Base-by-base conservation (phyloP, 192 early-diverging fungal species). In the Coemansia sp. region DNA sequence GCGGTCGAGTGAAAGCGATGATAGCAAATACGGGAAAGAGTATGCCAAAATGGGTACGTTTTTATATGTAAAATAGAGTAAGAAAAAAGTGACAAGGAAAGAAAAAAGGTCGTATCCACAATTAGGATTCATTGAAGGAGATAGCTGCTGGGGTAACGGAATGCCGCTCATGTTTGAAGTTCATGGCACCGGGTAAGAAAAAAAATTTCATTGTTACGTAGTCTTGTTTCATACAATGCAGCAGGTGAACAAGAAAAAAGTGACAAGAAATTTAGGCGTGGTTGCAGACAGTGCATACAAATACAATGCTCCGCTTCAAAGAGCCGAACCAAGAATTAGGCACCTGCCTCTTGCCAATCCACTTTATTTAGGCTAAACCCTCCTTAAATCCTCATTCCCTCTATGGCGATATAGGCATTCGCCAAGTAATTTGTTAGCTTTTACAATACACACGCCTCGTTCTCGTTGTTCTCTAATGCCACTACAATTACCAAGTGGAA, bases 111-210 rank as follows among this genome's bases (percentile, higher is more conserved):
- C 7, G 52, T 55, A 55, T 55, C 52, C 52, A 55, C 52, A 55
- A 55, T 31, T 31, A 13, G 11, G 3, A n/a, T 25, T 55, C n/a
- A 31, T 55, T 33, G 52, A 55, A 55, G 52, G 8, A 6, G 14
- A 26, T n/a, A 33, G 25, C n/a, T 55, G 52, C 13, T 55, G 28
- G 14, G 26, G 52, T 55, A 55, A 55, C 52, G 25, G 52, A 45
- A 20, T 45, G 37, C 37, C 37, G 37, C 43, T 9, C 43, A 16
- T 55, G 52, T 31, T 28, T 8, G 26, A 55, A 55, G 52, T 55
- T 55, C 52, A 55, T 55, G 52, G 52, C 52, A 55, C 52, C 52
- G 52, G 14, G 52, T 55, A 55, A 55, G 52, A 28, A 53, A 2
- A 48, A 48, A 48, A 50, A 26, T 8, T n/a, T 13, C 14, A 31